Evolutionary conservation across 257 asterid genomes (phyloP), one percentile per base, ranked within the genome.

Genomic region (Verbena officinalis): DNA sequence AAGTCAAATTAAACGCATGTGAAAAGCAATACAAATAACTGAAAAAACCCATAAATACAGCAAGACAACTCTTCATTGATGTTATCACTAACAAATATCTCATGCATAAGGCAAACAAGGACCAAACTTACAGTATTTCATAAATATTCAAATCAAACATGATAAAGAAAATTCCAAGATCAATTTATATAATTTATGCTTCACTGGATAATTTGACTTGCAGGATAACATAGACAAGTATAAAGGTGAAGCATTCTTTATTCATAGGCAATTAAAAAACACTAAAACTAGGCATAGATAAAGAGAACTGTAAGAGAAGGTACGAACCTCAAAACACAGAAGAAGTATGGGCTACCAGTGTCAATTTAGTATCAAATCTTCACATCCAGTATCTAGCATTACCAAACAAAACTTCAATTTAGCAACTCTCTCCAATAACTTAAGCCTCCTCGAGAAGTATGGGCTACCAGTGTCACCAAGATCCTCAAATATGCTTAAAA

Each of bases 351-450:
- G 80, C 16, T 31, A 91, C 83, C 95, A 91, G 72, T 81, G 21
- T 23, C 51, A 16, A 51, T 83, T 82, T 50, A 84, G 74, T 69
- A 79, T 79, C 78, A 91, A 77, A 78, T 84, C 96, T 55, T 88
- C 84, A 53, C 95, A 84, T 52, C 94, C 95, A 70, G 73, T 77
- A 67, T 88, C 91, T 64, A 91, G 82, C 96, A 88, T 88, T 54
- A 74, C 77, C 84, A 88, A 72, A 72, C 79, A 87, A 71, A 84
- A 86, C 34, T 68, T 64, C 66, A 80, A 75, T 73, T 81, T 82
- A 39, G 90, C 87, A 78, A 88, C 81, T 52, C 85, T 88, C 81
- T 86, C 91, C 79, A 91, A 55, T 40, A 84, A 43, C 42, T 80
- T 75, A 51, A 75, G 85, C 85, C 90, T 78, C 75, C 53, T 75